These are phyloP conservation scores for Fusarium continuum DNA, from an alignment of 2,329 filamentous ascomycete species.

Conservation along the genomic window DNA sequence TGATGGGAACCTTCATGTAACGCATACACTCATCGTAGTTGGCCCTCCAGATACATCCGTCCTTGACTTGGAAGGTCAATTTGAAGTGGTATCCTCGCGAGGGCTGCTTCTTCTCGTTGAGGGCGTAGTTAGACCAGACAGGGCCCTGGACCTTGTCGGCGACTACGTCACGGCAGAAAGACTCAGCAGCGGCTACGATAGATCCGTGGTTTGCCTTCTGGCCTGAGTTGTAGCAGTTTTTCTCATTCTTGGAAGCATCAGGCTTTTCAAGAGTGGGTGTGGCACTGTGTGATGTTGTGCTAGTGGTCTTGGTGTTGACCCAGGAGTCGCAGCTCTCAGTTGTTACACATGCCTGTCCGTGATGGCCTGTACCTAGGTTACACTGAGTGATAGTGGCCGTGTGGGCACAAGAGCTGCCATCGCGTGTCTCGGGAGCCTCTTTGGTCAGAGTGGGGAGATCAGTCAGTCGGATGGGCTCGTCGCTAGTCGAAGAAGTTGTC, in stretches of 20 bases:
- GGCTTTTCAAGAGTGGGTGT: background rate
- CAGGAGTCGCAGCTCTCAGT: background rate
- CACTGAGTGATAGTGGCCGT: background rate
- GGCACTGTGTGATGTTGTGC: background rate
- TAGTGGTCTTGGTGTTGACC: conserved; percentile 6
- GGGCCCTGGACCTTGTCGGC: background rate
- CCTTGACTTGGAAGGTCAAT: conserved; percentile 4
- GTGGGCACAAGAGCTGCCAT: conserved; percentile 5
- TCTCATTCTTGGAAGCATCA: conserved; percentile 4
- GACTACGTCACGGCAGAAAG: conserved; percentile 17
- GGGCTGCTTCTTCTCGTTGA: conserved; percentile 12
- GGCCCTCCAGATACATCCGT: conserved; percentile 31
- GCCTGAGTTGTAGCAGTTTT: conserved; percentile 19
- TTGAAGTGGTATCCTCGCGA: conserved; percentile 18
- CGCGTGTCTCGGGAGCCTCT: background rate
- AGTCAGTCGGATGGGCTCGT: background rate
- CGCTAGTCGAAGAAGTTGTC: background rate
- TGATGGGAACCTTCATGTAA: conserved; percentile 39
- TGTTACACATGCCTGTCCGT: background rate
- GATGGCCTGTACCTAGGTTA: background rate
- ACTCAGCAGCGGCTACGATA: conserved; percentile 15
- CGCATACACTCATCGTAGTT: conserved; percentile 35
- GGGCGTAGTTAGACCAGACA: conserved; percentile 16
- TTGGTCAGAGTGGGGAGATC: conserved; percentile 4
- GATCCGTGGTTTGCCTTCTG: conserved; percentile 5